Conservation (phyloP, 768 basidiomycete genomes). For the Mrakia gelida region DNA sequence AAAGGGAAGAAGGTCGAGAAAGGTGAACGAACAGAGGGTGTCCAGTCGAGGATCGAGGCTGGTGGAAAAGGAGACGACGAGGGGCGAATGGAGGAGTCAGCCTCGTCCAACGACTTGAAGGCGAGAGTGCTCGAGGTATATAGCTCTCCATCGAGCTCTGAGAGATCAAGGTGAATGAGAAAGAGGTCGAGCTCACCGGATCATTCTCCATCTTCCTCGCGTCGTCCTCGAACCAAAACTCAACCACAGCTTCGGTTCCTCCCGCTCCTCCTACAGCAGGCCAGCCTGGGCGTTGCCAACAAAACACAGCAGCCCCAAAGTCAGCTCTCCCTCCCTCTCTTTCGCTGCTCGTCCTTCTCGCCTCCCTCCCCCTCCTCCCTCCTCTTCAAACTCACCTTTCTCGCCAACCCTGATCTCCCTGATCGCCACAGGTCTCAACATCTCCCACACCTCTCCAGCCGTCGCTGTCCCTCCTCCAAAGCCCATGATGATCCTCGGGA, state of each 20-base stretch:
- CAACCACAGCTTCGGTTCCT: constrained; percentile 17
- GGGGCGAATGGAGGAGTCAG: not conserved
- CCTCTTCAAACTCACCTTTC: not conserved
- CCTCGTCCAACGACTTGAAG: not conserved
- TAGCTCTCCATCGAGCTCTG: too few relatives aligned
- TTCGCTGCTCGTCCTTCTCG: not conserved
- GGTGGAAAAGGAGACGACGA: not conserved
- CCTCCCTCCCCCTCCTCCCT: not conserved
- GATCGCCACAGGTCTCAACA: constrained; percentile 67
- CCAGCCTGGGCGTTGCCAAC: not conserved
- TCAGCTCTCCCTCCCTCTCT: not conserved
- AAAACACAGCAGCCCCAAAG: not conserved
- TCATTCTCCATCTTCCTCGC: constrained; percentile 21
- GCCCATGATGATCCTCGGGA: constrained; percentile 77
- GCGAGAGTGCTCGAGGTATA: too few relatives aligned
- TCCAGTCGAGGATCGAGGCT: not conserved
- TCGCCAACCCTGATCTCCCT: constrained; percentile 46
- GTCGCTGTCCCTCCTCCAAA: constrained; percentile 60
- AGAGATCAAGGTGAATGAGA: too few relatives aligned
- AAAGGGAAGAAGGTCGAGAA: too few relatives aligned
- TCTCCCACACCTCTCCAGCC: constrained; percentile 72
- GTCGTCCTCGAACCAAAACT: constrained; percentile 34
- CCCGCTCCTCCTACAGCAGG: not conserved
- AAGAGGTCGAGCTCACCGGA: not conserved
- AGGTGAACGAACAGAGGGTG: not conserved